These are phyloP conservation scores for Asterella californica DNA, from an alignment of 225 moss, liverwort and hornwort species.

Conservation along the genomic window DNA sequence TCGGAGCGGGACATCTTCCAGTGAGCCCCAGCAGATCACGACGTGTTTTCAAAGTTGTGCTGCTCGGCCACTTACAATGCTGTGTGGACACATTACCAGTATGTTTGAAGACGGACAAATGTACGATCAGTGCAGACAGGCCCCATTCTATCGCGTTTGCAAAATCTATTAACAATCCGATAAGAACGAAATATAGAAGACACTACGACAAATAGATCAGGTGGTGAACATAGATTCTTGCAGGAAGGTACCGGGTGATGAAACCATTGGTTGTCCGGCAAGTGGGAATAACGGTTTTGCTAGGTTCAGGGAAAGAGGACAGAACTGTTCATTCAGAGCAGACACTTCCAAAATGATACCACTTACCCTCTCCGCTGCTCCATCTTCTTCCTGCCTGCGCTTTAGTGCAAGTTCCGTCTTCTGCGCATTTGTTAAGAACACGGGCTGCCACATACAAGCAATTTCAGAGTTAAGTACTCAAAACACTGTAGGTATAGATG, in stretches of 20 bases:
- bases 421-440: slow-evolving; percentile 80
- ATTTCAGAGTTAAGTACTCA: not conserved
- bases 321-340: too few species aligned
- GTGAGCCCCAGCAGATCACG: too few species aligned
- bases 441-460: slow-evolving; percentile 53
- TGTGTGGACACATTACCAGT: too few species aligned
- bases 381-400: slow-evolving; percentile 76
- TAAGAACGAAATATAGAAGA: not conserved
- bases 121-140: too few species aligned
- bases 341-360: not conserved
- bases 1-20: too few species aligned
- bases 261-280: slow-evolving; percentile 96
- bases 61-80: not conserved
- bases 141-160: too few species aligned
- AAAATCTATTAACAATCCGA: too few species aligned
- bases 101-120: too few species aligned
- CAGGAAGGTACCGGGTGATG: slow-evolving; percentile 97
- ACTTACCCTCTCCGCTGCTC: slow-evolving; percentile 54
- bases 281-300: slow-evolving; percentile 96
- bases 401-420: slow-evolving; percentile 77
- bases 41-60: not conserved
- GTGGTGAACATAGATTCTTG: slow-evolving; percentile 59
- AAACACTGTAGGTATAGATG: not conserved
- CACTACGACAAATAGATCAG: too few species aligned
- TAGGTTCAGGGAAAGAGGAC: slow-evolving; percentile 92